Evolutionary conservation across 2,329 filamentous ascomycete genomes (phyloP).

Genomic region (Alternaria postmessia): DNA sequence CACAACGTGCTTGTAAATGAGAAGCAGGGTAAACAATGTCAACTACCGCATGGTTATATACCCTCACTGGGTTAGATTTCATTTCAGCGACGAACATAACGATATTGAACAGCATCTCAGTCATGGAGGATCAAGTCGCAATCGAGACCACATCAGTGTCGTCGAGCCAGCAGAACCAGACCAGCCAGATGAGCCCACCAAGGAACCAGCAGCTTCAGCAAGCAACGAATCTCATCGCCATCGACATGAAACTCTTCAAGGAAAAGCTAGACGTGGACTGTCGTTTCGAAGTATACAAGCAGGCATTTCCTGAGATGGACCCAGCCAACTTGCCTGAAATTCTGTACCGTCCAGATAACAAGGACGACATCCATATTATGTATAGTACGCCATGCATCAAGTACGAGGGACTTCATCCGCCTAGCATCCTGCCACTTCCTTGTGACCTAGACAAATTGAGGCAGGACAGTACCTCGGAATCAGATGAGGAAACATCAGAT

Average conservation of each 20-base stretch:
- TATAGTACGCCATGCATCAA: background rate
- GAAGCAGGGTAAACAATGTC: background rate
- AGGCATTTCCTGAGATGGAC: constrained; percentile 4
- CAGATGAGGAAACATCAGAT: background rate
- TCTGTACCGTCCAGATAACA: background rate
- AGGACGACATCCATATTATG: background rate
- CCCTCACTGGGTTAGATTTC: background rate
- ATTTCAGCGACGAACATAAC: background rate
- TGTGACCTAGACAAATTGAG: background rate
- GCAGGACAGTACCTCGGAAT: background rate
- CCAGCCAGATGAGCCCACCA: background rate
- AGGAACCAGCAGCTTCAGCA: background rate
- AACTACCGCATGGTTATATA: background rate
- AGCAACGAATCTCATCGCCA: background rate
- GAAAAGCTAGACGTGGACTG: background rate
- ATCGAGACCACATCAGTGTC: background rate
- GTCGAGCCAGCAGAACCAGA: background rate
- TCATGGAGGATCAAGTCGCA: background rate
- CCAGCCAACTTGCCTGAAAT: background rate
- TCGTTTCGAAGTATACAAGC: background rate
- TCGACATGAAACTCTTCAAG: background rate
- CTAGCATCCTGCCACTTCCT: background rate
- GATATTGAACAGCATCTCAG: background rate
- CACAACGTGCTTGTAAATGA: background rate
- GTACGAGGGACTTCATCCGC: background rate